A percentile compares a stretch with the other conserved stretches of the same genome.
Conservation (phyloP, 2,329 filamentous ascomycete species). For the Didymella exigua region DNA sequence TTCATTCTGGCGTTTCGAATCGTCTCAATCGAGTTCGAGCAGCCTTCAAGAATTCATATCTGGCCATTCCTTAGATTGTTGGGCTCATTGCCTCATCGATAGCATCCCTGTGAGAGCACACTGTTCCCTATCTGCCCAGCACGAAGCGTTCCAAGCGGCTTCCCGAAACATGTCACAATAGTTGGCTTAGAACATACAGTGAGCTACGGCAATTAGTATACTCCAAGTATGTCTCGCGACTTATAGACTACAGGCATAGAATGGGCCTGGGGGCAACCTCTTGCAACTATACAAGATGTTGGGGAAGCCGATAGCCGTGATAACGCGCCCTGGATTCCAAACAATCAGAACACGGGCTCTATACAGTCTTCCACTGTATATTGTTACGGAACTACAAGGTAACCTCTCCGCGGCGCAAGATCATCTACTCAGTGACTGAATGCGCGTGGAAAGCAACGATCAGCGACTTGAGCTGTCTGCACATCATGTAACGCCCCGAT, state of each 20-base stretch:
- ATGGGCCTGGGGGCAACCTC: too few species aligned
- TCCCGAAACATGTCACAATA: background rate
- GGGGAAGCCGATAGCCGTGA: background rate
- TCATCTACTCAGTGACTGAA: background rate
- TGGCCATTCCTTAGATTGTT: conserved; percentile 10
- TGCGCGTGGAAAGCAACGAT: background rate
- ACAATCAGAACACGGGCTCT: background rate
- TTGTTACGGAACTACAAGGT: background rate
- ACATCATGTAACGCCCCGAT: conserved; percentile 3
- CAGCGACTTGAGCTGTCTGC: background rate
- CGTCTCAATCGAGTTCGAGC: background rate
- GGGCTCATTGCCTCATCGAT: background rate
- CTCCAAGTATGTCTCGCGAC: too few species aligned
- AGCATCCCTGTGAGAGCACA: background rate
- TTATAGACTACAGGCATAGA: too few species aligned
- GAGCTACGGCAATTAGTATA: too few species aligned
- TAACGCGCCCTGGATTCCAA: background rate
- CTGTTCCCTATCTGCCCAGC: background rate
- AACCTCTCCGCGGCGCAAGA: background rate
- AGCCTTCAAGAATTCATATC: background rate
- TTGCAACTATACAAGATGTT: background rate
- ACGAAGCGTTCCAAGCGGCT: too few species aligned
- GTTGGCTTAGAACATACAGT: too few species aligned
- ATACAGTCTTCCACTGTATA: background rate
- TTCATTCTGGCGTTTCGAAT: background rate